phyloP scores from a whole-genome alignment of 371 early-diverging fungal genomes.

The Mortierella sp. region DNA sequence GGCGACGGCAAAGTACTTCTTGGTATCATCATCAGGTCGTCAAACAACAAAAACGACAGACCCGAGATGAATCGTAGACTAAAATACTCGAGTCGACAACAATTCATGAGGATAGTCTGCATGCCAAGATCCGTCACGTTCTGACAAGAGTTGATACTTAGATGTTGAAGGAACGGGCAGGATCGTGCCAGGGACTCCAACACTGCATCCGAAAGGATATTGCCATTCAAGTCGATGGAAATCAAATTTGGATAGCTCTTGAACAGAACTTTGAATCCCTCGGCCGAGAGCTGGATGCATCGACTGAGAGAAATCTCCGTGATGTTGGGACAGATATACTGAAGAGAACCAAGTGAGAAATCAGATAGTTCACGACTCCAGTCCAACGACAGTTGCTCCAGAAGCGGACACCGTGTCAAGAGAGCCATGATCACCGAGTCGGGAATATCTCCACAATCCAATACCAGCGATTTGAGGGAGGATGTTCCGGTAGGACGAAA shows the following conservation, averaged over 20 bases:
- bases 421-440: constrained; percentile 41
- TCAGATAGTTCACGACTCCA: constrained; percentile 43
- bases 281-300: constrained; percentile 10
- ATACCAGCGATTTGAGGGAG: constrained; percentile 29
- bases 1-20: background rate
- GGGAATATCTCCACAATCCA: constrained; percentile 50
- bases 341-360: constrained; percentile 12
- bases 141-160: constrained; percentile 34
- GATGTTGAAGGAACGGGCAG: constrained; percentile 29
- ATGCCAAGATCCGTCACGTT: constrained; percentile 36
- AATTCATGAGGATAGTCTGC: constrained; percentile 28
- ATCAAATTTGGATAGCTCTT: constrained; percentile 17
- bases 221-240: constrained; percentile 20
- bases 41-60: constrained; percentile 30
- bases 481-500: constrained; percentile 2
- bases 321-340: constrained; percentile 22
- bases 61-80: constrained; percentile 26
- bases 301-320: constrained; percentile 31
- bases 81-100: constrained; percentile 11
- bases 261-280: constrained; percentile 29
- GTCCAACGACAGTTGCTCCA: constrained; percentile 28
- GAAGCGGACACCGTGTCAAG: constrained; percentile 25
- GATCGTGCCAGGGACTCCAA: constrained; percentile 30
- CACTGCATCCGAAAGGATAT: constrained; percentile 31
- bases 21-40: constrained; percentile 18